A percentile compares a stretch with the other conserved stretches of the same genome.
phyloP scores from a whole-genome alignment of 2,329 filamentous ascomycete species.

The Rutstroemia sydowiana region DNA sequence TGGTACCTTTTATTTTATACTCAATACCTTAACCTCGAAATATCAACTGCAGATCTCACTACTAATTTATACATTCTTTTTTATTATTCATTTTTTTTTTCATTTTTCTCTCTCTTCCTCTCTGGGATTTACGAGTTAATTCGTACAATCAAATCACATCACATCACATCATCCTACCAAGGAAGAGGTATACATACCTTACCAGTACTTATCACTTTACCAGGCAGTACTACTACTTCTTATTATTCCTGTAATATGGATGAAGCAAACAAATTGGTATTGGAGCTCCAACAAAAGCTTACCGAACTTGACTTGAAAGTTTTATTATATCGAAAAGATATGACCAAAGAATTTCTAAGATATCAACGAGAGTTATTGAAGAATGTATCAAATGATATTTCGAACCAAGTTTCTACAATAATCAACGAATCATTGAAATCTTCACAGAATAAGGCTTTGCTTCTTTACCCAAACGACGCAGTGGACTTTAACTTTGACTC shows the following conservation, averaged over 20 bases:
- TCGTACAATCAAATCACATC: too few species aligned
- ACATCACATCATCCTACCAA: too few species aligned
- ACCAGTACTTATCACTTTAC: too few species aligned
- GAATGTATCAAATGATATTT: constrained; percentile 39
- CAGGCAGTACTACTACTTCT: too few species aligned
- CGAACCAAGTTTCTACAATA: constrained; percentile 39
- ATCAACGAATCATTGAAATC: constrained; percentile 27
- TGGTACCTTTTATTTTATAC: too few species aligned
- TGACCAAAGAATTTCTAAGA: constrained; percentile 49
- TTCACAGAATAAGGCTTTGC: constrained; percentile 17
- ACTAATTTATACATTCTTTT: too few species aligned
- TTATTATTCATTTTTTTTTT: too few species aligned
- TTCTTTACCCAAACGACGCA: constrained; percentile 25
- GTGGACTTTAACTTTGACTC: constrained; percentile 17
- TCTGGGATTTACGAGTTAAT: too few species aligned
- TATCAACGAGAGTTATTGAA: constrained; percentile 45
- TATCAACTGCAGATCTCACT: too few species aligned
- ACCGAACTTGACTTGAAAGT: constrained; percentile 50
- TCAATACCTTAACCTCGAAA: too few species aligned
- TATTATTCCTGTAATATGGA: constrained; percentile 33
- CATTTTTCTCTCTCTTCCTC: too few species aligned
- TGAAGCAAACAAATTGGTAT: constrained; percentile 39
- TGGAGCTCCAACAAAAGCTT: constrained; percentile 31
- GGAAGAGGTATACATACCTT: too few species aligned
- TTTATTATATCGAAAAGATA: constrained; percentile 47